phyloP scores from a whole-genome alignment of 805 yeast genomes.

The Candida ficus region DNA sequence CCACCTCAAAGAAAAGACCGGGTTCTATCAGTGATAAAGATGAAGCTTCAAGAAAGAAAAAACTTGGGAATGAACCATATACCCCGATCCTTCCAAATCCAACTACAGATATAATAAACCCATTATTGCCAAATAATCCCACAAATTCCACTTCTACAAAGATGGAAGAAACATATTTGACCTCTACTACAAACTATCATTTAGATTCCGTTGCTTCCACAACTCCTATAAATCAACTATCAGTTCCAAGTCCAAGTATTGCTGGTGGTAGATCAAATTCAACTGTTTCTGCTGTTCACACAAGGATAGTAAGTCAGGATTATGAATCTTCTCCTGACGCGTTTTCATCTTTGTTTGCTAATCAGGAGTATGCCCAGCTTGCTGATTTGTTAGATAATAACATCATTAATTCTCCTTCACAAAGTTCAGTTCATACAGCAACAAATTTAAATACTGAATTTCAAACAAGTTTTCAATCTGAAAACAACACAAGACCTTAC shows the following conservation, averaged over 20 bases:
- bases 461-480: conserved; percentile 23
- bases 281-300: conserved; percentile 1
- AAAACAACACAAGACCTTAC: conserved; percentile 26
- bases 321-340: conserved; percentile 22
- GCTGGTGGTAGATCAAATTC: not conserved
- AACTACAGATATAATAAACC: not conserved
- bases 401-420: conserved; percentile 16
- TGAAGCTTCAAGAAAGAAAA: not conserved
- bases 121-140: not conserved
- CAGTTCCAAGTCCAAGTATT: not conserved
- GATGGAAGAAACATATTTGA: not conserved
- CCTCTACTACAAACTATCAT: not conserved
- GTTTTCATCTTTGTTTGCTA: conserved; percentile 30
- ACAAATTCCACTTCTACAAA: not conserved
- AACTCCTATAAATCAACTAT: not conserved
- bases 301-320: conserved; percentile 5
- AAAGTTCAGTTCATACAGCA: conserved; percentile 16
- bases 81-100: not conserved
- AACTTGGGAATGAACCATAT: not conserved
- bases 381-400: conserved; percentile 32
- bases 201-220: not conserved
- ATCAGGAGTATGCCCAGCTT: conserved; percentile 37
- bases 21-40: not conserved
- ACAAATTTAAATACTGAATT: conserved; percentile 19
- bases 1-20: conserved; percentile 1